phyloP scores from a whole-genome alignment of 352 stramenopile genomes.

The Pythium pyrilobum region DNA sequence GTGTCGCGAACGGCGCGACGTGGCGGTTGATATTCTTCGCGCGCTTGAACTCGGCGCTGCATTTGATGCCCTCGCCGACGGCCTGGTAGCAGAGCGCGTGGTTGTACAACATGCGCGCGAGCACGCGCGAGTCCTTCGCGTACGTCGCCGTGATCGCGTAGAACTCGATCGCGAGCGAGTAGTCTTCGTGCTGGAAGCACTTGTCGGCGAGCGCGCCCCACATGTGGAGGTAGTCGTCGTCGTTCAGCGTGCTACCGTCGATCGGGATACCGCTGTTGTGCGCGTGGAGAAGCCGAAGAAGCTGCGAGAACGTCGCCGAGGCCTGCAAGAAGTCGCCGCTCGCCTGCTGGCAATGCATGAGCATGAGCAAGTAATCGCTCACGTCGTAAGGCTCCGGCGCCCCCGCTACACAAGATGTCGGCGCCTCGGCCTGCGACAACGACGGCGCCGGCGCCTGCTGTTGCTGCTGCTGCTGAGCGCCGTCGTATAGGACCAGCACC shows the following conservation, averaged over 20 bases:
- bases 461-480: no score
- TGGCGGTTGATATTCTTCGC: conserved; percentile 60
- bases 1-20: conserved; percentile 32
- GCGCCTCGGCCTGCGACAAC: neutral
- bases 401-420: neutral
- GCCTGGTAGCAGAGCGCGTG: conserved; percentile 55
- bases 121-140: conserved; percentile 52
- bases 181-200: conserved; percentile 65
- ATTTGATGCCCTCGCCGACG: conserved; percentile 40
- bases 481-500: conserved; percentile 24
- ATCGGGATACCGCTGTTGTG: neutral
- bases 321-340: conserved; percentile 53
- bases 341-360: conserved; percentile 60
- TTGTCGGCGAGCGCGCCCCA: conserved; percentile 54
- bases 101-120: conserved; percentile 50
- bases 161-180: conserved; percentile 50
- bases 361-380: conserved; percentile 52
- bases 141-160: conserved; percentile 56
- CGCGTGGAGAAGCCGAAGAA: conserved; percentile 21
- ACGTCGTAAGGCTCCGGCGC: conserved; percentile 27
- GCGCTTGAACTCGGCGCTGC: conserved; percentile 59
- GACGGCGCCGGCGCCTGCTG: no score
- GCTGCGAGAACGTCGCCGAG: conserved; percentile 34
- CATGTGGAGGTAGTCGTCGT: conserved; percentile 50
- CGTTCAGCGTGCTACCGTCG: conserved; percentile 22